These are phyloP conservation scores for Solanum etuberosum DNA, from an alignment of 257 asterid genomes.

Conservation along the genomic window DNA sequence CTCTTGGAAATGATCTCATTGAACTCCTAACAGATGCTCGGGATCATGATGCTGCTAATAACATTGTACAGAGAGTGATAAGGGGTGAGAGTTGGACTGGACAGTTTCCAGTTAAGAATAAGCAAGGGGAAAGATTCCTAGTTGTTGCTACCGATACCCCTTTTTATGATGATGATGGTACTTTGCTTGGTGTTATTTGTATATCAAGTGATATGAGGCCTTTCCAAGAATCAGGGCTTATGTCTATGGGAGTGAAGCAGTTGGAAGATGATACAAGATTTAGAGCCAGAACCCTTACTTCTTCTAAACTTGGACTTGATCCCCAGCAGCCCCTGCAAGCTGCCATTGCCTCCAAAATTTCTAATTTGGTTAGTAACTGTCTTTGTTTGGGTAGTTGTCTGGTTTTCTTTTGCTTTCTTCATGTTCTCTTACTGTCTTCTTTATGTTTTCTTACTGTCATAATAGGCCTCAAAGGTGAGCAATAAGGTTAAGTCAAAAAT, in stretches of 20 bases:
- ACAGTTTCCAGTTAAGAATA: conserved; percentile 57
- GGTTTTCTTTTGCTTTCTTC: neutral
- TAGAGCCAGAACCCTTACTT: conserved; percentile 38
- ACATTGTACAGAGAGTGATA: conserved; percentile 38
- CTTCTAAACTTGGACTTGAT: conserved; percentile 55
- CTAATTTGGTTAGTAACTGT: conserved; percentile 60
- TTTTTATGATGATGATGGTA: conserved; percentile 68
- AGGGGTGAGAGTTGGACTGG: conserved; percentile 84
- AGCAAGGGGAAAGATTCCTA: conserved; percentile 47
- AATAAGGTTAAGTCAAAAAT: conserved; percentile 80
- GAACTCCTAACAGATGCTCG: conserved; percentile 40
- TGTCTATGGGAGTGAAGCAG: conserved; percentile 15
- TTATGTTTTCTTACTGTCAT: neutral
- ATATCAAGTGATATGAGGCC: conserved; percentile 57
- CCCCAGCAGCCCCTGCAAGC: conserved; percentile 81
- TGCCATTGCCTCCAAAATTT: conserved; percentile 69
- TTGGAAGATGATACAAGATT: conserved; percentile 28
- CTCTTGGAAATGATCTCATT: conserved; percentile 46
- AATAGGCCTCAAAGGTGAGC: conserved; percentile 76
- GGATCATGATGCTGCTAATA: conserved; percentile 30
- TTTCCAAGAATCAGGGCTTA: conserved; percentile 30
- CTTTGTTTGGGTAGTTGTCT: neutral
- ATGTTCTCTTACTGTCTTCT: neutral
- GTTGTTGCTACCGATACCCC: conserved; percentile 62
- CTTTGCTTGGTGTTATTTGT: conserved; percentile 53